Percentiles rank a stretch among this genome's conserved stretches.
phyloP scores from a whole-genome alignment of 148 eudicot genomes.

The Hydrangea macrophylla region DNA sequence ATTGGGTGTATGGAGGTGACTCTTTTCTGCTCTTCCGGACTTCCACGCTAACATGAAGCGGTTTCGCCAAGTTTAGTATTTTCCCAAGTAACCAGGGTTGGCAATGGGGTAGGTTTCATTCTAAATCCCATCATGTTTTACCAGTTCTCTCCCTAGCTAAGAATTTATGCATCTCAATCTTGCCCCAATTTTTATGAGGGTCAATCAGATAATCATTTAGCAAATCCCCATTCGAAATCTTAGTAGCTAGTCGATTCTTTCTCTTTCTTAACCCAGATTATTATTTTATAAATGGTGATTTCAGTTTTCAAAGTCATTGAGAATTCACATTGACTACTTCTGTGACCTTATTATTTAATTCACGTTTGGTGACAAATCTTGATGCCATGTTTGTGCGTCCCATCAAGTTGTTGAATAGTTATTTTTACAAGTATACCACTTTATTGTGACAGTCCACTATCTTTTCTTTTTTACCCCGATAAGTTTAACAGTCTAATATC shows the following conservation, averaged over 20 bases:
- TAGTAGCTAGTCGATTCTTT: not conserved
- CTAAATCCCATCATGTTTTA: not conserved
- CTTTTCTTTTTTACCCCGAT: too few species aligned
- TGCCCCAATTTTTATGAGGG: not conserved
- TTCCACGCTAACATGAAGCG: not conserved
- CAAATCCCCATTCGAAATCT: not conserved
- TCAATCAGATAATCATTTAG: not conserved
- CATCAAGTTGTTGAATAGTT: not conserved
- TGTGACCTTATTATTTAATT: not conserved
- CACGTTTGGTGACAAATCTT: not conserved
- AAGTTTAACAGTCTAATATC: too few species aligned
- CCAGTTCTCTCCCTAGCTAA: not conserved
- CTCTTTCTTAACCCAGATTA: not conserved
- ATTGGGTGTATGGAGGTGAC: not conserved
- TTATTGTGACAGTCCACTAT: too few species aligned
- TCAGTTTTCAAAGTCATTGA: not conserved
- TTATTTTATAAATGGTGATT: not conserved
- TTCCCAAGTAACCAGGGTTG: not conserved
- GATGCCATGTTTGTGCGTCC: too few species aligned
- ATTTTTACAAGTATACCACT: too few species aligned
- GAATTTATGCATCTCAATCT: slow-evolving; percentile 4
- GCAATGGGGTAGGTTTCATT: not conserved
- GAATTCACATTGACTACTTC: not conserved
- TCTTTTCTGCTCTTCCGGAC: not conserved
- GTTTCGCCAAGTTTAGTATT: not conserved